Evolutionary conservation across 164 flowering plant genomes (phyloP).

Genomic region (Protea cynaroides): DNA sequence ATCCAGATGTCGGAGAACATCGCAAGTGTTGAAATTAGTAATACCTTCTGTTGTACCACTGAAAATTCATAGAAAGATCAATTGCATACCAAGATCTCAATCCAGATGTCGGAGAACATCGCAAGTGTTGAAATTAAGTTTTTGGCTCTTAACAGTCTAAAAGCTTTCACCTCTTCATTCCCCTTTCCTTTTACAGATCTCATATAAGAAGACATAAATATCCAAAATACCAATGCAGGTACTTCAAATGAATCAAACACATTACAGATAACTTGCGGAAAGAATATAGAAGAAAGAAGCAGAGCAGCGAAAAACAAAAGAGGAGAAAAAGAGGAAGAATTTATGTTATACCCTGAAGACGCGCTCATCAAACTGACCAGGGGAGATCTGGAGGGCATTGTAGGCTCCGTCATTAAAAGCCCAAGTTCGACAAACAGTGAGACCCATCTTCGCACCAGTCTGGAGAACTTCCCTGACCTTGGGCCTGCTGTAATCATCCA

Average conservation of each 20-base stretch:
- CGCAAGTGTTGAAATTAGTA: not conserved
- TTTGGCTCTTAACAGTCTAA: not conserved
- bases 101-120: not conserved
- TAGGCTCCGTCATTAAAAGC: constrained; percentile 97
- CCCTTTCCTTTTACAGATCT: not conserved
- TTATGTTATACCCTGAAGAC: constrained; percentile 58
- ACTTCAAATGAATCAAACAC: too few relatives aligned
- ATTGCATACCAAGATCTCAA: too few relatives aligned
- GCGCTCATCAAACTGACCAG: constrained; percentile 66
- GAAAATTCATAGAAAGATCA: not conserved
- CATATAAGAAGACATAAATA: not conserved
- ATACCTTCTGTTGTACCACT: too few relatives aligned
- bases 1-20: not conserved
- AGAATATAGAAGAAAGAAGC: not conserved
- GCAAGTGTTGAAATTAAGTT: not conserved
- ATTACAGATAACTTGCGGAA: not conserved
- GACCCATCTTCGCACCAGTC: constrained; percentile 85
- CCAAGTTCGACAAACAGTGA: constrained; percentile 96
- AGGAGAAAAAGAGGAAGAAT: not conserved
- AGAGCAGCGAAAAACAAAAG: not conserved
- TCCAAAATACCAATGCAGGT: not conserved
- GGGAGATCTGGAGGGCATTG: constrained; percentile 86
- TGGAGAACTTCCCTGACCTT: constrained; percentile 63
- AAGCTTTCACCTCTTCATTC: not conserved
- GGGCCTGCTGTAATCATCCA: constrained; percentile 46